phyloP scores from a whole-genome alignment of 2,329 filamentous ascomycete genomes.

The Trichoderma aggressivum region DNA sequence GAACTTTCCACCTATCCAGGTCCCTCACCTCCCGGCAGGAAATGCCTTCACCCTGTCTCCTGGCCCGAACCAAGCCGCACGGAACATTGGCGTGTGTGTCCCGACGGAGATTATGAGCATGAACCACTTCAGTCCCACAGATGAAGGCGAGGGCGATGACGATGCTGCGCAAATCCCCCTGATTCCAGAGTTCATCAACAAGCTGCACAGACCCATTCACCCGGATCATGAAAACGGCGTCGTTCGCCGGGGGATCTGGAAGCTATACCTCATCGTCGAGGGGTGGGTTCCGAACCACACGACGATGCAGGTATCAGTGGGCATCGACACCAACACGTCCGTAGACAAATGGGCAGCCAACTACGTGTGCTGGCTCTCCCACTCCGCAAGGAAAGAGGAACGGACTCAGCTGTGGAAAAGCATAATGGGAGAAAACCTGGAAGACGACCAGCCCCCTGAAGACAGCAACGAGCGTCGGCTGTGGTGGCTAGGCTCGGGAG shows the following conservation, averaged over 20 bases:
- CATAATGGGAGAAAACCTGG: neutral
- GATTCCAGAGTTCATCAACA: conserved; percentile 10
- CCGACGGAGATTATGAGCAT: conserved; percentile 9
- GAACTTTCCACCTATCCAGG: conserved; percentile 7
- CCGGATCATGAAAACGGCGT: neutral
- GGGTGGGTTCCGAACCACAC: conserved; percentile 1
- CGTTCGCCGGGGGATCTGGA: neutral
- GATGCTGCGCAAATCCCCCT: conserved; percentile 6
- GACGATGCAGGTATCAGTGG: neutral
- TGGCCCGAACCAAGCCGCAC: neutral
- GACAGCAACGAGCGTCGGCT: neutral
- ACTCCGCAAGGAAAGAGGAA: neutral
- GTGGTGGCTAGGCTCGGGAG: conserved; percentile 10
- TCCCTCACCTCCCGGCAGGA: neutral
- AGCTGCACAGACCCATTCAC: neutral
- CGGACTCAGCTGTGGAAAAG: neutral
- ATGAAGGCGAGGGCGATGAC: conserved; percentile 7
- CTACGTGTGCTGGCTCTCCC: neutral
- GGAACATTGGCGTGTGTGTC: neutral
- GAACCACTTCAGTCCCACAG: neutral
- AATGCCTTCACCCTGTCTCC: conserved; percentile 6
- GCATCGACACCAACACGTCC: neutral
- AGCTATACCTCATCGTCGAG: conserved; percentile 13
- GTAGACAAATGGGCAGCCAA: neutral
- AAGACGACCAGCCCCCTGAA: too few relatives aligned